Percentiles rank a stretch among this genome's conserved stretches.
These are phyloP conservation scores for Ophiostoma himal-ulmi DNA, from an alignment of 2,329 filamentous ascomycete species.

Conservation along the genomic window DNA sequence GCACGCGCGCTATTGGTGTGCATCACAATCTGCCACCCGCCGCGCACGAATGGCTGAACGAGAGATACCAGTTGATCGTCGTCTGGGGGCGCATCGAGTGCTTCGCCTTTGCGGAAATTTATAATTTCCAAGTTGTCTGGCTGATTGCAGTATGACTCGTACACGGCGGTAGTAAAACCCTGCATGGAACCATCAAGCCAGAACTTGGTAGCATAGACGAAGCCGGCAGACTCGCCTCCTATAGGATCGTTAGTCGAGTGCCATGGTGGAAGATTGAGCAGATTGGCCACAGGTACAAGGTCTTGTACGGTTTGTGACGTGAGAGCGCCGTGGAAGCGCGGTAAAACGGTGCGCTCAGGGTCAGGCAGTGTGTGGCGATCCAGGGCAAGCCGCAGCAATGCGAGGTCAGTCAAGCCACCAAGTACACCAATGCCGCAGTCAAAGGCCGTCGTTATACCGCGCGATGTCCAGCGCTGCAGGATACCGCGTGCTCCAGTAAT, in stretches of 20 bases:
- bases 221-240: not conserved
- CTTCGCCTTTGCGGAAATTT: not conserved
- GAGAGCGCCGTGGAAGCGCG: not conserved
- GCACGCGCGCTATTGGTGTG: slow-evolving; percentile 24
- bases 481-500: not conserved
- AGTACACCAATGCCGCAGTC: slow-evolving; percentile 23
- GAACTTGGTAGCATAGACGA: not conserved
- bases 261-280: not conserved
- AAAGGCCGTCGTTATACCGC: slow-evolving; percentile 24
- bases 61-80: slow-evolving; percentile 18
- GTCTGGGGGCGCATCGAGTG: not conserved
- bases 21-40: slow-evolving; percentile 25
- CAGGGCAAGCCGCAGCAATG: slow-evolving; percentile 14
- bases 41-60: slow-evolving; percentile 21
- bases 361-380: not conserved
- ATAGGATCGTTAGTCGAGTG: not conserved
- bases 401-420: slow-evolving; percentile 19
- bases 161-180: not conserved
- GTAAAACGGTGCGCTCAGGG: not conserved
- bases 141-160: not conserved
- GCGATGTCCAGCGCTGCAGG: slow-evolving; percentile 19
- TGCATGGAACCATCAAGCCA: not conserved
- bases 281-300: not conserved
- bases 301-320: not conserved
- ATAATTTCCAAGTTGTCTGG: not conserved